Base-by-base conservation (phyloP, 2,329 filamentous ascomycete genomes). In the Tolypocladium cylindrosporum region DNA sequence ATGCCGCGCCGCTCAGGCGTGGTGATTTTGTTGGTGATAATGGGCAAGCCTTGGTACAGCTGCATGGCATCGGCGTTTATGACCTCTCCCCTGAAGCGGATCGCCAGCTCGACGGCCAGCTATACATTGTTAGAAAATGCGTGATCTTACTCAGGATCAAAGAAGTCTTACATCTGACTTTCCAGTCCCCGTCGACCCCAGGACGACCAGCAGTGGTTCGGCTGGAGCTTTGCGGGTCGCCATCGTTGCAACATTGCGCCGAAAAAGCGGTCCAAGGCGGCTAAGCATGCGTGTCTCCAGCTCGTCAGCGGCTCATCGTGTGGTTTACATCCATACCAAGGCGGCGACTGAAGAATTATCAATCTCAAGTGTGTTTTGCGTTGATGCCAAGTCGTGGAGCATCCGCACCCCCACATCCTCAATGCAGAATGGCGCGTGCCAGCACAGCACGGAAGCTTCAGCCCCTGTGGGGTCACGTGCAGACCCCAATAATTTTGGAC, bases 61-160 rank as follows among this genome's bases (percentile, higher is more conserved):
- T 99, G 94, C 91, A 99, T 96, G 43, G 94, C 94, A 78, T 99
- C 94, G 53, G 90, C 90, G 69, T 99, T 99, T 75, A 99, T 91
- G 56, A 99, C 83, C 72, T 99, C 94, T 68, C 95, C 94, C 71
- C 94, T 87, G 73, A 91, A 92, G 27, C 81, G 84, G 48, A 80
- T 80, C 1, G 95, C 94, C 55, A 99, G 76, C 62, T 96, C 90
- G 45, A 99, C 88, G 10, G 94, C 94, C 63, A 97, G 82, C 91
- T 96, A 61, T n/a, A 11, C 14, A 27, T 24, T 14, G n/a, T 60
- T 34, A 57, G 60, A 51, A 37, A 54, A 34, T 14, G 19, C 4
- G 3, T n/a, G 5, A 21, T 37, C 31, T 13, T 21, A 21, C 19
- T 3, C 9, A 58, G 45, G 10, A 45, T 36, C 19, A n/a, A 53